These are phyloP conservation scores for Schizochytrium sp. DNA, from an alignment of 108 stramenopile species.

Conservation along the genomic window DNA sequence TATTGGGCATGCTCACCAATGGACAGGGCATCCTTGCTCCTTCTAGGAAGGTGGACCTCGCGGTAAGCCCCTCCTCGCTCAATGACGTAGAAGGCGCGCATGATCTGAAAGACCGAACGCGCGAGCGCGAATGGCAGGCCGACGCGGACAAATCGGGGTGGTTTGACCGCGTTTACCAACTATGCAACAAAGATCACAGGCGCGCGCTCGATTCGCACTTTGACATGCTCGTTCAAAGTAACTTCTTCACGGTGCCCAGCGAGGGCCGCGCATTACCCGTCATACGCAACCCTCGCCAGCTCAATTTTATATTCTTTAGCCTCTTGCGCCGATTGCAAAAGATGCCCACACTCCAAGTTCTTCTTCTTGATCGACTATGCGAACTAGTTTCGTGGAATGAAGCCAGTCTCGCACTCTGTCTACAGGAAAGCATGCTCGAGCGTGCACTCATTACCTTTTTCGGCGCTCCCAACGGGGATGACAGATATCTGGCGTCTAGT, in stretches of 20 bases:
- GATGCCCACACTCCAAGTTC: not conserved
- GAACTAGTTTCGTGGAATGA: not conserved
- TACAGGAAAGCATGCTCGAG: not conserved
- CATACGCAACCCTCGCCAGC: not conserved
- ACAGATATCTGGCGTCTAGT: not conserved
- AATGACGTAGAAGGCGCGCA: not conserved
- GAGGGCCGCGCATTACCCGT: not conserved
- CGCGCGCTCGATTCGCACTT: not conserved
- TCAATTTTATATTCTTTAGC: not conserved
- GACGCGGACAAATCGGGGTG: not conserved
- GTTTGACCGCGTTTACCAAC: not conserved
- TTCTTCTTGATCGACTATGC: not conserved
- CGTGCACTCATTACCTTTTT: not conserved
- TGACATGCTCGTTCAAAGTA: not conserved
- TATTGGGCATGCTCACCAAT: not conserved
- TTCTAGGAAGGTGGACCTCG: not conserved
- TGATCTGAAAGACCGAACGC: not conserved
- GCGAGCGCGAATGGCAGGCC: not conserved
- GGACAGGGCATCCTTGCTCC: not conserved
- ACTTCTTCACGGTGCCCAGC: not conserved
- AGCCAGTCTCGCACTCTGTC: not conserved
- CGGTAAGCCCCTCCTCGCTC: not conserved
- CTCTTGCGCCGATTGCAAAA: not conserved
- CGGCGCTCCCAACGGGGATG: not conserved
- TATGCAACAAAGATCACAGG: not conserved